Conservation (phyloP, 2,329 filamentous ascomycete genomes). For the Pseudogymnoascus verrucosus region DNA sequence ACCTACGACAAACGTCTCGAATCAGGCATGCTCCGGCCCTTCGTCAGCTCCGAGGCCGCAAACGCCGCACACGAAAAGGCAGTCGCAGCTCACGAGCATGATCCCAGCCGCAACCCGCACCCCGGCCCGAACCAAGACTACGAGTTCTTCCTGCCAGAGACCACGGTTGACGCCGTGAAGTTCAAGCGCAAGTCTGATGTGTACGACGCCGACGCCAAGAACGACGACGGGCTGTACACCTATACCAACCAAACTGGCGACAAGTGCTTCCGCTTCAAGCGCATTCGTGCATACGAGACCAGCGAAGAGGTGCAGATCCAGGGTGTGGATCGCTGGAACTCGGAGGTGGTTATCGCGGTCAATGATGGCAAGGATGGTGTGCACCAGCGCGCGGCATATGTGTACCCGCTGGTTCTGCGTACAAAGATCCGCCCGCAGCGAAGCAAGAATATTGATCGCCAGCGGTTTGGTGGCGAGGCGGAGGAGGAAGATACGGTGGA, state of each 20-base stretch:
- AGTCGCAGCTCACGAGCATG: constrained; percentile 47
- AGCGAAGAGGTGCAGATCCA: constrained; percentile 42
- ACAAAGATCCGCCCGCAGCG: constrained; percentile 55
- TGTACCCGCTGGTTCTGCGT: constrained; percentile 61
- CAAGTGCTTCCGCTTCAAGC: constrained; percentile 52
- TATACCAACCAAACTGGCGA: constrained; percentile 37
- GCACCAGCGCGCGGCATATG: constrained; percentile 52
- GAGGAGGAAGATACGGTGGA: constrained; percentile 45
- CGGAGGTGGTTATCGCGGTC: constrained; percentile 54
- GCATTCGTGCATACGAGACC: constrained; percentile 58
- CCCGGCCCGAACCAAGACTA: constrained; percentile 55
- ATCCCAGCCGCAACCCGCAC: constrained; percentile 47
- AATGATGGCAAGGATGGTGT: constrained; percentile 45
- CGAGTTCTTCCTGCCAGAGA: constrained; percentile 56
- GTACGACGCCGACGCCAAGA: constrained; percentile 42
- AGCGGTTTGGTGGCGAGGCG: constrained; percentile 17
- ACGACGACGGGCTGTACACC: constrained; percentile 48
- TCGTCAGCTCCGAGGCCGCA: constrained; percentile 47
- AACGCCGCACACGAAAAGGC: constrained; percentile 41
- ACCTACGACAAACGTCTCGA: constrained; percentile 55
- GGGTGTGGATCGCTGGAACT: constrained; percentile 52
- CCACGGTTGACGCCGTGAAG: constrained; percentile 37
- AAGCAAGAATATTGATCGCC: constrained; percentile 52
- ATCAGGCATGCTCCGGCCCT: constrained; percentile 52
- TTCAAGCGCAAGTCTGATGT: constrained; percentile 56